Percentiles rank a stretch among this genome's conserved stretches.
phyloP scores from a whole-genome alignment of 208 protist genomes.

The Leishmania aethiopica region DNA sequence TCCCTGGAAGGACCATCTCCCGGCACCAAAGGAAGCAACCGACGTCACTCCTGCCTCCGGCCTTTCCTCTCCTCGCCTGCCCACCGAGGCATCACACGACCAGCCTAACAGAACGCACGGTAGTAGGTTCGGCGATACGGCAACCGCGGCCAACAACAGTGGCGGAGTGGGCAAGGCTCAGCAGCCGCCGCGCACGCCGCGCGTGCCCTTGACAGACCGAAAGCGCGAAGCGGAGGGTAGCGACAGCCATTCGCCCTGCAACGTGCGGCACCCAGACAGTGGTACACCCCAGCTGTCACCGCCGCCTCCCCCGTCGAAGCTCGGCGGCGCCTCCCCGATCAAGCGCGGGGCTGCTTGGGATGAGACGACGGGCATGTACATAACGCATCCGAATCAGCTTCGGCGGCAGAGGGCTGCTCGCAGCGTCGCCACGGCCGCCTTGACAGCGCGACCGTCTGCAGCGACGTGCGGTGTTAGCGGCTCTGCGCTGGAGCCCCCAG shows the following conservation, averaged over 20 bases:
- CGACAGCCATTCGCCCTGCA: constrained; percentile 4
- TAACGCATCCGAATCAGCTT: constrained; percentile 33
- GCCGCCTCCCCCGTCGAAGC: background rate
- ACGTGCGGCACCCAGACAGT: background rate
- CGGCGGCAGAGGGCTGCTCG: constrained; percentile 19
- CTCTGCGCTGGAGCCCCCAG: constrained; percentile 19
- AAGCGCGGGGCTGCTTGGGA: constrained; percentile 35
- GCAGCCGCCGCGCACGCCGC: constrained; percentile 16
- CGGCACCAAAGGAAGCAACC: background rate
- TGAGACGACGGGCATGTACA: constrained; percentile 23
- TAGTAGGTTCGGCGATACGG: background rate
- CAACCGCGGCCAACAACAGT: constrained; percentile 5
- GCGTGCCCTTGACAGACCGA: background rate
- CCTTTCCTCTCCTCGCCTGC: background rate
- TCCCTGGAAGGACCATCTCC: background rate
- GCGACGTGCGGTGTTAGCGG: constrained; percentile 2
- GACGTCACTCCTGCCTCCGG: background rate
- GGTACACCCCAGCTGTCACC: background rate
- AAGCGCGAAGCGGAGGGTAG: constrained; percentile 8
- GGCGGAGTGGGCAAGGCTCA: background rate
- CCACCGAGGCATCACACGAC: background rate
- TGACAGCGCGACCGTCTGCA: background rate
- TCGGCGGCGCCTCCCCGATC: constrained; percentile 10
- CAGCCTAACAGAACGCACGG: background rate
- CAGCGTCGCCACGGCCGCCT: background rate